Evolutionary conservation across 2,329 filamentous ascomycete genomes (phyloP), one percentile per base, ranked within the genome.

Genomic region (Xylariomycetidae sp.): DNA sequence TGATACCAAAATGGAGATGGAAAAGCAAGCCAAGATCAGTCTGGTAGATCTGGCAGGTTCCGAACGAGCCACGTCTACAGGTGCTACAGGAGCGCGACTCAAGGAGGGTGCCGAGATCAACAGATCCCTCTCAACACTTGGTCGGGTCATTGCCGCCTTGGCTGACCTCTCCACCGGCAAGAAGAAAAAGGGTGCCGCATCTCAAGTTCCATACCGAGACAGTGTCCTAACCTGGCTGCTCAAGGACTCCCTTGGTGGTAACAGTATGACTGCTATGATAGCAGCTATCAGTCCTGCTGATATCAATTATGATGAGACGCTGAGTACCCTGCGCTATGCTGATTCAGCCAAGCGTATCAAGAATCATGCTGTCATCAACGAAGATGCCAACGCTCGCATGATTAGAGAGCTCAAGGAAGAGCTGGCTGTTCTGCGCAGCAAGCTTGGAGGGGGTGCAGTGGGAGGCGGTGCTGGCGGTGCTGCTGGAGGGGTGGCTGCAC

Each of bases 181-280:
- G 58, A 89, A 88, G 64, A 82, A 82, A 56, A 93, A 81, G 52
- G 82, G 82, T 35, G 73, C 76, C 14, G 77, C 71, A 10, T 79
- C 62, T 7, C 73, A 93, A 61, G 92, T 98, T 1, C 93, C 92
- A 1, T 98, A 98, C 58, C 84, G 92, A 74, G 93, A 98, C 67
- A 95, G 87, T 54, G 79, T 98, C 31, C 65, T 98, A 46, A 98
- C 92, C 2, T 98, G 92, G 92, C 67, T 98, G 27, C 64, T 98
- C 46, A 98, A 98, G 57, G 93, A 98, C 59, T 96, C 90, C 4
- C 65, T 98, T 5, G 92, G 92, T 56, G 92, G 92, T 53, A 98
- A 98, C 70, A 96, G 90, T 59, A 90, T 96, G 85, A 98, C 92
- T 16, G 92, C 92, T 39, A 98, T 98, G 93, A 98, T 98, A 70